A percentile compares a stretch with the other conserved stretches of the same genome.
Conservation (phyloP, 768 basidiomycete species). For the Termitomyces sp. region DNA sequence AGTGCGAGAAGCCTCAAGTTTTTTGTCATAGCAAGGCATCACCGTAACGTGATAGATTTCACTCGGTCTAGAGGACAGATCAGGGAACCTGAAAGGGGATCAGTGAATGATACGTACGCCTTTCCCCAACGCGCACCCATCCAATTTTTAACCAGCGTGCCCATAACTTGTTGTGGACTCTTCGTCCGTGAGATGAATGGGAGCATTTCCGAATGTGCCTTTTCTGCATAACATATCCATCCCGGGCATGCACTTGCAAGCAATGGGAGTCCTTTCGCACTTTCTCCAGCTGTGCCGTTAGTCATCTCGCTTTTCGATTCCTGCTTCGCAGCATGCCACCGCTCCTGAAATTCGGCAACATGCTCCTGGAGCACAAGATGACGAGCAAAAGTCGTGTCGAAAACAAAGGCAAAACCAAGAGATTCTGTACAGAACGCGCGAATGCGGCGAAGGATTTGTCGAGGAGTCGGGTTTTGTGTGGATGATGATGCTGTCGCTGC, state of each 20-base stretch:
- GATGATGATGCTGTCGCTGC: constrained; percentile 48
- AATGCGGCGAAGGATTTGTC: constrained; percentile 64
- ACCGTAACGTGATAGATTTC: constrained; percentile 94
- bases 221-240: constrained; percentile 99
- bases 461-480: constrained; percentile 35
- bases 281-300: constrained; percentile 4
- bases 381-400: constrained; percentile 93
- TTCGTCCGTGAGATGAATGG: constrained; percentile 86
- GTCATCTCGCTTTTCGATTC: constrained; percentile 10
- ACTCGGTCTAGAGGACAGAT: constrained; percentile 52
- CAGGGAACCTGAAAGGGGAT: background rate
- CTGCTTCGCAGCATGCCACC: constrained; percentile 32
- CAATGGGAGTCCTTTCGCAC: constrained; percentile 61
- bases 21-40: constrained; percentile 99
- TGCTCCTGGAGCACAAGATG: constrained; percentile 84
- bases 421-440: constrained; percentile 60
- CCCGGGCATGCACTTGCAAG: constrained; percentile 95
- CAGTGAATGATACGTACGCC: constrained; percentile 44
- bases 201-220: constrained; percentile 90
- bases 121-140: constrained; percentile 62
- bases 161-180: constrained; percentile 94
- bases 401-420: constrained; percentile 77
- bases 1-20: constrained; percentile 91
- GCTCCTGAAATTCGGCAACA: constrained; percentile 72
- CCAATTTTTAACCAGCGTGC: constrained; percentile 89